Evolutionary conservation across 106 monocot species (phyloP).

Genomic region (Cymbidium sinense): DNA sequence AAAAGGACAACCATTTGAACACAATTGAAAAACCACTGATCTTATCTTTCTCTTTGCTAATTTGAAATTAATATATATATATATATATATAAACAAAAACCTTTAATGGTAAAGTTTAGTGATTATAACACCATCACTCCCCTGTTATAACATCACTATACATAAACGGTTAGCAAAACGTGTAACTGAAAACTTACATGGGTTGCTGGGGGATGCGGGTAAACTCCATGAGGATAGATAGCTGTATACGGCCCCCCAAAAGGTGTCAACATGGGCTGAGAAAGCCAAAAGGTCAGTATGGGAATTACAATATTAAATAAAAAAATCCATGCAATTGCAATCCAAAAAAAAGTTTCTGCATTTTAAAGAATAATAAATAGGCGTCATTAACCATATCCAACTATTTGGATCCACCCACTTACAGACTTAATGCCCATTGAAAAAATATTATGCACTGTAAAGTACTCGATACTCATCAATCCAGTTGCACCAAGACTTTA

Average conservation of each 20-base stretch:
- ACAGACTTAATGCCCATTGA: too few relatives aligned
- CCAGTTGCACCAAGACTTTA: too few relatives aligned
- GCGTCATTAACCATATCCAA: neutral
- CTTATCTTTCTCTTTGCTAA: neutral
- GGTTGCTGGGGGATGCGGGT: slow-evolving; percentile 41
- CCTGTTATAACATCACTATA: neutral
- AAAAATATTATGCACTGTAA: too few relatives aligned
- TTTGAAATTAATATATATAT: too few relatives aligned
- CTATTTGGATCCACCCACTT: neutral
- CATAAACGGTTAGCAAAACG: neutral
- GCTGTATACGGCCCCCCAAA: slow-evolving; percentile 43
- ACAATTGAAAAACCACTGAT: neutral
- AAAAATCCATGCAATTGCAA: neutral
- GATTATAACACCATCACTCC: neutral
- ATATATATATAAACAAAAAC: neutral
- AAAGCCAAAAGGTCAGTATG: slow-evolving; percentile 12
- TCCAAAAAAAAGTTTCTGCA: neutral
- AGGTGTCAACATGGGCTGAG: slow-evolving; percentile 64
- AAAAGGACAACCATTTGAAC: neutral
- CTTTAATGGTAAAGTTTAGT: neutral
- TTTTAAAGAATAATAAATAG: neutral
- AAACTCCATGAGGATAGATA: slow-evolving; percentile 55
- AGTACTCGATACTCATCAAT: too few relatives aligned
- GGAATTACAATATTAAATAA: neutral
- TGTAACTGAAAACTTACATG: slow-evolving; percentile 29